phyloP scores from a whole-genome alignment of 2,329 filamentous ascomycete genomes.

The Fusarium luffae region DNA sequence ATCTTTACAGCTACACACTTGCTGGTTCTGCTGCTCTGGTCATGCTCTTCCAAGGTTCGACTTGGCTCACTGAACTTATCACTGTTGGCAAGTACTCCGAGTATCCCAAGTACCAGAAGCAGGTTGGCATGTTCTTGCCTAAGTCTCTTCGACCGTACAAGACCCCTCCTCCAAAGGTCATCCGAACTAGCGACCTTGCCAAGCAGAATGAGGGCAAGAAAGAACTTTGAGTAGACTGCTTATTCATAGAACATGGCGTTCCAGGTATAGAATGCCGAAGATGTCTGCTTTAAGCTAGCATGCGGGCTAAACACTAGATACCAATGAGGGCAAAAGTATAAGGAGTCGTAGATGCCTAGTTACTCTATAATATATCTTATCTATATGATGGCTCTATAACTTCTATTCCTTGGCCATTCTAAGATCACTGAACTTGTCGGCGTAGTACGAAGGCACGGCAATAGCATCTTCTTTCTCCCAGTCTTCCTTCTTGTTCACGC shows the following conservation, averaged over 20 bases:
- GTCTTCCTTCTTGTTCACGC: conserved; percentile 86
- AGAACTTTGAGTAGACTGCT: conserved; percentile 21
- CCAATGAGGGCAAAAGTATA: background rate
- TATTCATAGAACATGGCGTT: background rate
- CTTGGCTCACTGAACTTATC: conserved; percentile 85
- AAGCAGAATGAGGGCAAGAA: conserved; percentile 58
- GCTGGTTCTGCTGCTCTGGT: conserved; percentile 77
- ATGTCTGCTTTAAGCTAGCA: background rate
- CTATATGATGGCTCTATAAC: conserved; percentile 23
- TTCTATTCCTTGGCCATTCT: conserved; percentile 41
- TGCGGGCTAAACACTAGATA: too few relatives aligned
- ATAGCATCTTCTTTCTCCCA: conserved; percentile 76
- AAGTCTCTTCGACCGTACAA: conserved; percentile 59
- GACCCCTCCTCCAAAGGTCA: conserved; percentile 58
- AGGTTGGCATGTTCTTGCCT: conserved; percentile 87
- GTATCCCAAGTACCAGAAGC: conserved; percentile 84
- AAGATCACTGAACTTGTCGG: conserved; percentile 86
- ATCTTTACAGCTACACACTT: conserved; percentile 81
- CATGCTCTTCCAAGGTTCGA: conserved; percentile 88
- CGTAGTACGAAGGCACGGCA: conserved; percentile 83
- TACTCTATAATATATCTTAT: conserved; percentile 39
- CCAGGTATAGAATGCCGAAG: background rate
- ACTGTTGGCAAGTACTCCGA: conserved; percentile 86
- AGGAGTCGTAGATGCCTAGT: conserved; percentile 3
- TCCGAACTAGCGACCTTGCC: conserved; percentile 62